phyloP scores from a whole-genome alignment of 176 grass and related monocot species.

The Metroxylon sagu region DNA sequence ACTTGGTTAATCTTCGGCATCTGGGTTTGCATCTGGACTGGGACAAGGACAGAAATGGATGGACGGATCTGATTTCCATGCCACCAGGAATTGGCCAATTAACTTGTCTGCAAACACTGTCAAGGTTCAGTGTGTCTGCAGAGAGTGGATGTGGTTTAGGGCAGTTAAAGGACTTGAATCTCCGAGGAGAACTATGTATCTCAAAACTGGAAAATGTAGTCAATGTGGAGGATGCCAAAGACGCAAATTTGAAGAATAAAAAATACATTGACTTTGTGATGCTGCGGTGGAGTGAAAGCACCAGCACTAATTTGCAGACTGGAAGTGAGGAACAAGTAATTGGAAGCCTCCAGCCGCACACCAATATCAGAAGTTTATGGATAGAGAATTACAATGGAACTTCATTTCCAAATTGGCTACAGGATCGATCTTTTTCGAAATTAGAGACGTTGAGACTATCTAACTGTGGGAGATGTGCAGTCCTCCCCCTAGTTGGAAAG shows the following conservation, averaged over 20 bases:
- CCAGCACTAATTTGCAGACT: background rate
- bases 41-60: constrained; percentile 14
- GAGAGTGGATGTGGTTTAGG: constrained; percentile 30
- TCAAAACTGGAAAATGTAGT: constrained; percentile 33
- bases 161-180: constrained; percentile 37
- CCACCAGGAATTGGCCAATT: constrained; percentile 24
- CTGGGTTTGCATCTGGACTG: constrained; percentile 46
- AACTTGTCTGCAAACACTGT: constrained; percentile 34
- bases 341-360: constrained; percentile 18
- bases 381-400: constrained; percentile 43
- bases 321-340: constrained; percentile 5
- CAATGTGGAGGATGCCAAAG: background rate
- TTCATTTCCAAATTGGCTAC: constrained; percentile 39
- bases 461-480: constrained; percentile 7
- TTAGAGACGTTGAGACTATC: constrained; percentile 36
- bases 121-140: constrained; percentile 26
- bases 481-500: constrained; percentile 13
- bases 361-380: constrained; percentile 26
- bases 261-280: constrained; percentile 37
- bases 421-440: constrained; percentile 7
- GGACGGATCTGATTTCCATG: constrained; percentile 19
- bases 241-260: constrained; percentile 33
- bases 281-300: constrained; percentile 32
- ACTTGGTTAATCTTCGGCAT: constrained; percentile 42
- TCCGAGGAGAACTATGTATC: constrained; percentile 59